Conservation (phyloP, 2,329 filamentous ascomycete species). For the Botrytis sinoallii region DNA sequence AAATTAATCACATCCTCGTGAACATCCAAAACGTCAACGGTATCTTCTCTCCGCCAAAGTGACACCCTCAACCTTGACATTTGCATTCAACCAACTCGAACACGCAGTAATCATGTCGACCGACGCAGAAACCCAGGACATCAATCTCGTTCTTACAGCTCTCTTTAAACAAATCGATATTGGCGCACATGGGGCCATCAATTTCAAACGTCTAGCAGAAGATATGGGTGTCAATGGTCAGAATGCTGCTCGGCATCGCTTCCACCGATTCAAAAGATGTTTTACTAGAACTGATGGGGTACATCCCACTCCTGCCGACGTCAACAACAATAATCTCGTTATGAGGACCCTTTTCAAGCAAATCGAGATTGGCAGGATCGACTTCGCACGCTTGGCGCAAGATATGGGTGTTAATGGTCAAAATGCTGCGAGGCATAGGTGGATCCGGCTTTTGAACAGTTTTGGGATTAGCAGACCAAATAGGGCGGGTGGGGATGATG, state of each 20-base stretch:
- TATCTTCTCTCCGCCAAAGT: not conserved
- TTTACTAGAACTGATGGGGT: not conserved
- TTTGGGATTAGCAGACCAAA: not conserved
- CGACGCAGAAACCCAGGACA: not conserved
- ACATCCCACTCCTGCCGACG: not conserved
- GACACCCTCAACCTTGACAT: not conserved
- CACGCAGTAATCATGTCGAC: not conserved
- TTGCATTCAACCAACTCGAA: not conserved
- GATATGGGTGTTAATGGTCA: not conserved
- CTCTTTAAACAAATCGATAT: constrained; percentile 7
- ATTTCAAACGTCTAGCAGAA: not conserved
- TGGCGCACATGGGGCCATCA: not conserved
- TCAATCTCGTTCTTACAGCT: not conserved
- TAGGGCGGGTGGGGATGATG: not conserved
- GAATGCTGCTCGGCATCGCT: constrained; percentile 3
- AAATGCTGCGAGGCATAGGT: constrained; percentile 3
- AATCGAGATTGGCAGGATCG: not conserved
- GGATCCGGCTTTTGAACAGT: not conserved
- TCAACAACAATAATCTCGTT: not conserved
- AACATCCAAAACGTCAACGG: not conserved
- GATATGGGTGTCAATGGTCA: not conserved
- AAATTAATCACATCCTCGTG: not conserved
- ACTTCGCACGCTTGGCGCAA: not conserved
- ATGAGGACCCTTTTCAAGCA: not conserved
- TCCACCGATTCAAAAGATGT: not conserved